Evolutionary conservation across 208 protist genomes (phyloP), one percentile per base, ranked within the genome.

Genomic region (Phytomonas francai): DNA sequence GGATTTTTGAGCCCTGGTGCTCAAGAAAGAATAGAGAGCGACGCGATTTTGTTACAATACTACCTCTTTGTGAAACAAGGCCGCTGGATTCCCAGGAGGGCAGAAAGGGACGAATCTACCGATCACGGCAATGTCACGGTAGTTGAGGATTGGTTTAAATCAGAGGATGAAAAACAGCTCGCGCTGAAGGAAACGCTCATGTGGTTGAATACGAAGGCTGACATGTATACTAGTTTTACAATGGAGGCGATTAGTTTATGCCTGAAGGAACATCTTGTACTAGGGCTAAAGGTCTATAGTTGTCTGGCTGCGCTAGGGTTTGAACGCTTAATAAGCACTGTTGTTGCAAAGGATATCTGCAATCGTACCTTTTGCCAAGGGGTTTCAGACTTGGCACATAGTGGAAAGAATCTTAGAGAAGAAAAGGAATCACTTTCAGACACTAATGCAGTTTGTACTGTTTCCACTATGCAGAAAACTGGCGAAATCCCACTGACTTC

Each of bases 261-360:
- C 0, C 33, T 94, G 19, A 62, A 76, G 28, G 29, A 57, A 0
- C 63, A 74, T 8, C 68, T 94, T 34, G 84, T 79, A 2, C 54
- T 89, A n/a, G 80, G 74, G 29, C 70, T 83, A 39, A 85, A 85
- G 42, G 79, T 90, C 2, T 91, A 87, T 68, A 77, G 77, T 25
- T 94, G 88, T 71, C 72, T 92, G 61, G 70, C 78, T 30, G 72
- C 76, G 1, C 49, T 82, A 31, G 81, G 79, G 51, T 81, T 87
- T 63, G 78, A 84, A 58, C 60, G 57, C 57, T 39, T 87, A 31
- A 36, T 63, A 22, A 45, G 59, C 34, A 14, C 11, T 32, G 59
- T 31, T 31, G 19, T 64, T 16, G 58, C 11, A 33, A 63, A 36
- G 32, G 59, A 45, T 56, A 25, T 34, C 34, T 11, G 19, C 16